Percentiles rank a stretch among this genome's conserved stretches.
Evolutionary conservation across 345 rosid genomes (phyloP).

Genomic region (sweet orange (Citrus sinensis)): DVS_A1.0 CM039167.1:7745001-7745500

Average conservation of each 20-base stretch:
- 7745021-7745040: background rate
- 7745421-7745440: slow-evolving; percentile 8
- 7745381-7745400: rapidly evolving
- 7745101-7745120: background rate
- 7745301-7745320: background rate
- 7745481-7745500: background rate
- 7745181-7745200: background rate
- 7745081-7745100: background rate
- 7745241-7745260: background rate
- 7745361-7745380: slow-evolving; percentile 4
- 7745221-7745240: background rate
- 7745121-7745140: background rate
- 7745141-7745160: background rate
- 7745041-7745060: background rate
- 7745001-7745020: background rate
- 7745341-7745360: slow-evolving; percentile 1
- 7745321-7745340: background rate
- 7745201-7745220: background rate
- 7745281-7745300: background rate
- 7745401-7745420: slow-evolving; percentile 12
- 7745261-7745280: background rate
- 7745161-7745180: background rate
- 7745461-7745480: background rate
- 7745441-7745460: background rate
- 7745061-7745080: background rate